Base-by-base conservation (phyloP, 2,329 filamentous ascomycete species). In the Aureobasidium sp. region DNA sequence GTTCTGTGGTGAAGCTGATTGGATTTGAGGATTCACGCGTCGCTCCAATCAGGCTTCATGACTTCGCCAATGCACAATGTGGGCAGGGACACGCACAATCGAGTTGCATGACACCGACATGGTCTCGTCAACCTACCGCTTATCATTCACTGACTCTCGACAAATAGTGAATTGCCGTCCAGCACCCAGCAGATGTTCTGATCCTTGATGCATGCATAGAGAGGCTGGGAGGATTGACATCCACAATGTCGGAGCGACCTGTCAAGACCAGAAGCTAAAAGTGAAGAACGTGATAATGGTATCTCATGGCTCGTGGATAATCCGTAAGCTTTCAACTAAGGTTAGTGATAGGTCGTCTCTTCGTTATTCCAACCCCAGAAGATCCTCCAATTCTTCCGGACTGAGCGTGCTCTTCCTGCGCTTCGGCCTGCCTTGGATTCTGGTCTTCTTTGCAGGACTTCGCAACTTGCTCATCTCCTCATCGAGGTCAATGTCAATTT, bases 381-480 rank as follows among this genome's bases (percentile, higher is more conserved):
- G 71, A 48, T 81, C 84, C 74, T 89, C 83, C 70, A 92, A 74
- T 74, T 93, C 89, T 79, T 87, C 87, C 3, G 87, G 85, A 68
- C 84, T 91, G 36, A 93, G 76, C 23, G 89, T 92, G 69, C 87
- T 91, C 71, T 89, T 82, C 70, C 89, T 80, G 70, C 88, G 78
- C 64, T 82, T 87, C 2, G 84, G 76, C 77, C 87, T 72, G 71
- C 85, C 68, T 73, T 79, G 71, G 76, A 81, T 72, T 74, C 78
- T 69, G 78, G 83, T 77, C 71, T 74, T 69, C 69, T 73, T 70
- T 63, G 71, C 66, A 56, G 73, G 67, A 65, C 71, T 68, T 26
- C 64, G 59, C 64, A 69, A 17, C 63, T 63, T 47, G 59, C 66
- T 47, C 23, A 66, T 61, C 69, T 80, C 80, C 48, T 77, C 78